Percentiles rank a stretch among this genome's conserved stretches.
Evolutionary conservation across 768 basidiomycete genomes (phyloP).

Genomic region (Russula lepida): DNA sequence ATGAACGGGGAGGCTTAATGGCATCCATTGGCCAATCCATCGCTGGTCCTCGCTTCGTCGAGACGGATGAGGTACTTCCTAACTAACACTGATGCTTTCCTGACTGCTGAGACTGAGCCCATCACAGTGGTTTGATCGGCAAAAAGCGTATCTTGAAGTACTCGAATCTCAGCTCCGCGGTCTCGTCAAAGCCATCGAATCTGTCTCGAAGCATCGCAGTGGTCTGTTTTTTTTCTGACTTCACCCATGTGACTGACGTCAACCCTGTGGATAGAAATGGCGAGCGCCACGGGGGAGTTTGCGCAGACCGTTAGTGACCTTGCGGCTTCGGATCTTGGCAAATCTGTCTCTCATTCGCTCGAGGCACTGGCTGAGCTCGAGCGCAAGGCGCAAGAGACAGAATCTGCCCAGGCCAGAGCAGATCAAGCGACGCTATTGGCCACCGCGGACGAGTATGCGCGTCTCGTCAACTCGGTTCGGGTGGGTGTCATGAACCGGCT

Average conservation of each 20-base stretch:
- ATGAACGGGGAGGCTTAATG: constrained; percentile 77
- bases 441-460: constrained; percentile 89
- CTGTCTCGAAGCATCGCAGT: constrained; percentile 72
- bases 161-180: constrained; percentile 84
- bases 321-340: constrained; percentile 66
- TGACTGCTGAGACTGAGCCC: background rate
- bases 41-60: constrained; percentile 73
- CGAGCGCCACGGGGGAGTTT: constrained; percentile 69
- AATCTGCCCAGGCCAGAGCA: constrained; percentile 66
- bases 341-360: constrained; percentile 62
- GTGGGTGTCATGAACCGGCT: constrained; percentile 36
- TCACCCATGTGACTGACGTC: background rate
- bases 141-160: constrained; percentile 77
- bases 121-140: constrained; percentile 87
- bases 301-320: constrained; percentile 62
- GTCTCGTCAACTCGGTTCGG: constrained; percentile 79
- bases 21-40: constrained; percentile 75
- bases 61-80: constrained; percentile 67
- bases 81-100: constrained; percentile 5
- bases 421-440: constrained; percentile 77
- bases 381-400: constrained; percentile 61
- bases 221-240: constrained; percentile 35
- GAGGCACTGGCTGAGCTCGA: constrained; percentile 67
- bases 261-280: constrained; percentile 43
- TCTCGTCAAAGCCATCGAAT: constrained; percentile 79